Evolutionary conservation across 2,329 filamentous ascomycete species (phyloP).

Genomic region (Elsinoe perseae): DNA sequence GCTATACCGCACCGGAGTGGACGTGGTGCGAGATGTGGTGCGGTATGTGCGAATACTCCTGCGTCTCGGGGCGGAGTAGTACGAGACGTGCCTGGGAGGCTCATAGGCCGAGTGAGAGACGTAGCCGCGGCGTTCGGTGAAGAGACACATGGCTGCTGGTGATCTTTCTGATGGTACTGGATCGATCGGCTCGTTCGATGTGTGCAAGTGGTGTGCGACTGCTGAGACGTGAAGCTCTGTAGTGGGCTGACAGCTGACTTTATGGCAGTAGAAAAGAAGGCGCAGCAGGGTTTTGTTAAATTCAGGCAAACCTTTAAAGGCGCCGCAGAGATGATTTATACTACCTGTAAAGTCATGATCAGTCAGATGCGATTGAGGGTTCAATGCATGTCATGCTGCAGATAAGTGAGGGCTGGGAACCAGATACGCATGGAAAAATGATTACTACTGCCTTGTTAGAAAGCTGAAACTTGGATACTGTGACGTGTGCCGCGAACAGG

Average conservation of each 20-base stretch:
- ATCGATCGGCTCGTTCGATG: too few species aligned
- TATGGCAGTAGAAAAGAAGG: background rate
- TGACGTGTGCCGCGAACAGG: conserved; percentile 13
- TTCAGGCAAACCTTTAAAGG: background rate
- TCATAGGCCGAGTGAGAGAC: conserved; percentile 3
- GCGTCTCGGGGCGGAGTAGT: background rate
- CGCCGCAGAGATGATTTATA: background rate
- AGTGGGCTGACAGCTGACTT: background rate
- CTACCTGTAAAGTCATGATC: background rate
- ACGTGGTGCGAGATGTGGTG: too few species aligned
- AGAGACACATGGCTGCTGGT: background rate
- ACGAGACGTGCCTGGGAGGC: conserved; percentile 3
- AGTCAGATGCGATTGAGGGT: background rate
- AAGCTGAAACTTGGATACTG: conserved; percentile 4
- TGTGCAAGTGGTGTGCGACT: too few species aligned
- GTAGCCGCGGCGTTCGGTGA: conserved; percentile 13
- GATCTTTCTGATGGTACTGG: too few species aligned
- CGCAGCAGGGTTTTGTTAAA: background rate
- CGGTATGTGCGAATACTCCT: conserved; percentile 3
- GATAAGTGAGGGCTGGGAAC: conserved; percentile 10
- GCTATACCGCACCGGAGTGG: background rate
- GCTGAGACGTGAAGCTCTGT: background rate
- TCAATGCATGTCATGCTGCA: conserved; percentile 6
- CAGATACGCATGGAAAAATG: background rate
- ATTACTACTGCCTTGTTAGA: background rate